Conservation (phyloP, 108 stramenopile genomes). For the Pelagomonas calceolata region DNA sequence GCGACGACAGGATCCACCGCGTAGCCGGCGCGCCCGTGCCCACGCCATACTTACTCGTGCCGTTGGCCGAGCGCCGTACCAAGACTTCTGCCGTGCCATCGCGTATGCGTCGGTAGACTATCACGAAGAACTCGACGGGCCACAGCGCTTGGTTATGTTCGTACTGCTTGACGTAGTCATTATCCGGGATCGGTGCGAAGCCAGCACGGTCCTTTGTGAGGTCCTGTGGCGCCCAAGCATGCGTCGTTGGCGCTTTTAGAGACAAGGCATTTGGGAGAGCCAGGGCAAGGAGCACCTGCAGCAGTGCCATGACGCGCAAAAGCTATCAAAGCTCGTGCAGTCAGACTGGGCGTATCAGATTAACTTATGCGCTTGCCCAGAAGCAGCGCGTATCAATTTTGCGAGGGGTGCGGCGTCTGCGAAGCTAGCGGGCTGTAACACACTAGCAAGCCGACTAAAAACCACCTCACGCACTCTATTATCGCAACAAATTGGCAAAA, state of each 20-base stretch:
- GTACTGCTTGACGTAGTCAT: slow-evolving; percentile 32
- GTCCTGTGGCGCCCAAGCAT: slow-evolving; percentile 23
- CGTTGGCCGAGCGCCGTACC: slow-evolving; percentile 30
- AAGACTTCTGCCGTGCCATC: slow-evolving; percentile 15
- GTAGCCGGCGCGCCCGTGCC: slow-evolving; percentile 31
- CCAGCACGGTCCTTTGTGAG: slow-evolving; percentile 20
- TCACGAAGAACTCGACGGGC: slow-evolving; percentile 35
- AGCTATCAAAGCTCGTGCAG: too few relatives aligned
- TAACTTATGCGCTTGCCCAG: too few relatives aligned
- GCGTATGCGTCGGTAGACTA: slow-evolving; percentile 15
- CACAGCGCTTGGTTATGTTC: slow-evolving; percentile 26
- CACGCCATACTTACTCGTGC: slow-evolving; percentile 27
- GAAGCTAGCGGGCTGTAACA: too few relatives aligned
- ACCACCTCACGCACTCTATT: too few relatives aligned
- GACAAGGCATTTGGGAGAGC: not conserved
- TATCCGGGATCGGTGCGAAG: slow-evolving; percentile 19
- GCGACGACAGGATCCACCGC: slow-evolving; percentile 22
- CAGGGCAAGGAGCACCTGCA: not conserved
- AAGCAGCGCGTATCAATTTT: too few relatives aligned
- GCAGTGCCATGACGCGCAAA: too few relatives aligned
- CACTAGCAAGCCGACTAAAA: too few relatives aligned
- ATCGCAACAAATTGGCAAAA: too few relatives aligned
- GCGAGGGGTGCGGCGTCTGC: too few relatives aligned
- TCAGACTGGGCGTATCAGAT: too few relatives aligned
- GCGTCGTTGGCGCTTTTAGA: slow-evolving; percentile 12